phyloP scores from a whole-genome alignment of 805 yeast genomes.

The Spathaspora boniae region DNA sequence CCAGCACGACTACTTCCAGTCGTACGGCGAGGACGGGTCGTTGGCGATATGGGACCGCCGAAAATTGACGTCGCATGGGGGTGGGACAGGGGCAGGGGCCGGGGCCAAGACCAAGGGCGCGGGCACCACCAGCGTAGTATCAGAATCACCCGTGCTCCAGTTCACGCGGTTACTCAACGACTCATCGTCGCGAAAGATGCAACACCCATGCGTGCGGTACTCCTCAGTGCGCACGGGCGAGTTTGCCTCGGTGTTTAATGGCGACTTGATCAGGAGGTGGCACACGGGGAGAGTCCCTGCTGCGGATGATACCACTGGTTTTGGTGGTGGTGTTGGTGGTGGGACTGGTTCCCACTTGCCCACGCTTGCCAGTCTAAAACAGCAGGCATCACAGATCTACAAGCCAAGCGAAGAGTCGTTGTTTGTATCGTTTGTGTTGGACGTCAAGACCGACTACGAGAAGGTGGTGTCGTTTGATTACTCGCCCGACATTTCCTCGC shows the following conservation, averaged over 20 bases:
- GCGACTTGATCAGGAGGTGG: constrained; percentile 79
- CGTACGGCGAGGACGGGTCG: constrained; percentile 81
- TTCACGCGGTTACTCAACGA: constrained; percentile 63
- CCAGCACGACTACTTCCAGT: constrained; percentile 62
- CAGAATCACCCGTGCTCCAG: constrained; percentile 55
- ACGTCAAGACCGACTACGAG: constrained; percentile 71
- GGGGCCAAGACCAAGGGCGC: constrained; percentile 10
- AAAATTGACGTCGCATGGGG: constrained; percentile 45
- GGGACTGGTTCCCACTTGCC: background rate
- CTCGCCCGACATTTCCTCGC: constrained; percentile 48
- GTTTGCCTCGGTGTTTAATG: constrained; percentile 75
- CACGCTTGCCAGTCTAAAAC: constrained; percentile 19
- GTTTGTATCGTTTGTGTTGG: constrained; percentile 74
- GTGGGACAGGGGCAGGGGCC: too few species aligned
- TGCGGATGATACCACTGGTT: too few species aligned
- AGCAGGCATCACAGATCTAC: constrained; percentile 35
- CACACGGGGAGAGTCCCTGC: constrained; percentile 58
- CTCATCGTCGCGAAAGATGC: constrained; percentile 50
- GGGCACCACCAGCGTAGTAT: constrained; percentile 17
- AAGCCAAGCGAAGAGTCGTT: constrained; percentile 50
- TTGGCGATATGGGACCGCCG: constrained; percentile 81
- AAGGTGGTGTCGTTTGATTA: constrained; percentile 85
- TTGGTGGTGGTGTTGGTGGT: background rate
- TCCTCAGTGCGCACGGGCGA: constrained; percentile 66
- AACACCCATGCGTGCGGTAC: constrained; percentile 65